phyloP scores from a whole-genome alignment of 805 yeast species.

The Sugiyamaella smithiae region DNA sequence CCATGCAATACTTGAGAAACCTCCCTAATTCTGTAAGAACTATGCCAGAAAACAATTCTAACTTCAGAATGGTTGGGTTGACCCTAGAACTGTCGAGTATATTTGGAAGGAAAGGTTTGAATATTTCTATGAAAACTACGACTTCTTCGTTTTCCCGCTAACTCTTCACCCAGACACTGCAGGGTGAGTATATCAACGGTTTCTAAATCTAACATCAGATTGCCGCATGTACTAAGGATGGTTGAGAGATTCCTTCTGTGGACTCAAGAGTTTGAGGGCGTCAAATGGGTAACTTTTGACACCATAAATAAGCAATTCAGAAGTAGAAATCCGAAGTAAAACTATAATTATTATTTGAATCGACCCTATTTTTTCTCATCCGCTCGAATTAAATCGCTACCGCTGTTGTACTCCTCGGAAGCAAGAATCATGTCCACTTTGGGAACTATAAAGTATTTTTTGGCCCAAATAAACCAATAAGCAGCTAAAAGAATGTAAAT shows the following conservation, averaged over 20 bases:
- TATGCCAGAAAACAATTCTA: background rate
- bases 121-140: slow-evolving; percentile 38
- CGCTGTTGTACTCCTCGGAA: too few relatives aligned
- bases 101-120: slow-evolving; percentile 41
- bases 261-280: slow-evolving; percentile 39
- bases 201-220: slow-evolving; percentile 15
- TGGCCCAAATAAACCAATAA: background rate
- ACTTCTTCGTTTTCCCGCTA: slow-evolving; percentile 39
- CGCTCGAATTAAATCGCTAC: too few relatives aligned
- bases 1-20: slow-evolving; percentile 38
- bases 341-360: too few relatives aligned
- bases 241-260: slow-evolving; percentile 38
- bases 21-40: slow-evolving; percentile 27
- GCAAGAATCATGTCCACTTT: background rate
- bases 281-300: slow-evolving; percentile 41
- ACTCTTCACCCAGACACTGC: slow-evolving; percentile 41
- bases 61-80: slow-evolving; percentile 33
- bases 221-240: slow-evolving; percentile 37
- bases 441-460: background rate
- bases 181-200: slow-evolving; percentile 13
- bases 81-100: slow-evolving; percentile 38
- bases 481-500: background rate
- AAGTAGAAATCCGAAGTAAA: background rate
- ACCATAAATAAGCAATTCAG: background rate
- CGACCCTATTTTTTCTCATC: too few relatives aligned